phyloP scores from a whole-genome alignment of 352 stramenopile genomes.

The Globisporangium uncinulatum region DNA sequence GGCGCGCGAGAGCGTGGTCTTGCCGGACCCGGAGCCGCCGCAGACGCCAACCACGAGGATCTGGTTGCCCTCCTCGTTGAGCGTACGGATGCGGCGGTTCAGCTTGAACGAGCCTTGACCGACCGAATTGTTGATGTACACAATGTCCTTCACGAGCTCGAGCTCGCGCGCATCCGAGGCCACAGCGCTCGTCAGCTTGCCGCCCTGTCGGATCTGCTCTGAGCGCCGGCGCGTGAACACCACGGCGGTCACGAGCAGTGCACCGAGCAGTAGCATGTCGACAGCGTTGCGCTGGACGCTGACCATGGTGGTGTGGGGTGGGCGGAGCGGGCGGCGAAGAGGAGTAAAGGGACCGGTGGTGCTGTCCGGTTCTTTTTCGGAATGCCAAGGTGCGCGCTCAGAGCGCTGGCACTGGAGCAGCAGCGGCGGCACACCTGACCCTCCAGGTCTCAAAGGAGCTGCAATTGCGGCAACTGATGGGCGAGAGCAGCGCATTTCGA shows the following conservation, averaged over 20 bases:
- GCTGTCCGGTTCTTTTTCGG: slow-evolving; percentile 2
- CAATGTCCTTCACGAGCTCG: slow-evolving; percentile 78
- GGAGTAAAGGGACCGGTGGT: background rate
- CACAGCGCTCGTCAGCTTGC: slow-evolving; percentile 30
- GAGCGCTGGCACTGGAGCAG: background rate
- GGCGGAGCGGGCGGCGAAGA: background rate
- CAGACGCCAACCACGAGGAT: slow-evolving; percentile 91
- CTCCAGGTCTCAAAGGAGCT: too few species aligned
- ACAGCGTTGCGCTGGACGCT: slow-evolving; percentile 27
- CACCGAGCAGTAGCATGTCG: slow-evolving; percentile 39
- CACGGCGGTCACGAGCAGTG: slow-evolving; percentile 41
- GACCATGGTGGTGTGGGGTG: slow-evolving; percentile 25
- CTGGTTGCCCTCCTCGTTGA: slow-evolving; percentile 52
- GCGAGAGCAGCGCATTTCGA: too few species aligned
- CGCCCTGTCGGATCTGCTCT: slow-evolving; percentile 32
- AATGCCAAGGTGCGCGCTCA: background rate
- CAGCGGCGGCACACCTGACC: too few species aligned
- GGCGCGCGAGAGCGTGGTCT: slow-evolving; percentile 88
- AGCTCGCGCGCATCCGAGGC: slow-evolving; percentile 54
- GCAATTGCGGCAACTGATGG: too few species aligned
- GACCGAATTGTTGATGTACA: slow-evolving; percentile 78
- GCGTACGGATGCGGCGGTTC: slow-evolving; percentile 22
- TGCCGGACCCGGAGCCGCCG: slow-evolving; percentile 88
- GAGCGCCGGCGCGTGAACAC: slow-evolving; percentile 39
- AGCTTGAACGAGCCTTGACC: slow-evolving; percentile 39